Conservation (phyloP, 1,284 basidiomycete genomes). For the Cutaneotrichosporon cavernicola region DNA sequence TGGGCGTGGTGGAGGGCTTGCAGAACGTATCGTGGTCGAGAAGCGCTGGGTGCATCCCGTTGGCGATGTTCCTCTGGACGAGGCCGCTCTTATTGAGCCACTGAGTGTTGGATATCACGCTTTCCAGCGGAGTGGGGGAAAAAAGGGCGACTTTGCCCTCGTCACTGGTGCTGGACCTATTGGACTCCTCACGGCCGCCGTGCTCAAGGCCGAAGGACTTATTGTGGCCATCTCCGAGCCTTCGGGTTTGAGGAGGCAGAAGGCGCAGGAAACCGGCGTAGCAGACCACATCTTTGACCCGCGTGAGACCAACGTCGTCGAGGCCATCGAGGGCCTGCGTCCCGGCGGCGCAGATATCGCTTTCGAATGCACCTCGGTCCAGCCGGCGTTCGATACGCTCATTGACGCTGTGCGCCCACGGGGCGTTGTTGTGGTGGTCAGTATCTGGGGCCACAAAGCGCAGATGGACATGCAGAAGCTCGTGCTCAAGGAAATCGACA, state of each 20-base stretch:
- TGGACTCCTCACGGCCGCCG: slow-evolving; percentile 23
- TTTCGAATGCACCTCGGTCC: slow-evolving; percentile 25
- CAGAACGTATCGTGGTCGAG: slow-evolving; percentile 23
- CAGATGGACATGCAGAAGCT: slow-evolving; percentile 20
- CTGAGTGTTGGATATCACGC: slow-evolving; percentile 25
- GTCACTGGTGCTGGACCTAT: slow-evolving; percentile 24
- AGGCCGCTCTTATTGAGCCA: slow-evolving; percentile 27
- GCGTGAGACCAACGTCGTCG: slow-evolving; percentile 15
- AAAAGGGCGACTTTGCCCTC: slow-evolving; percentile 24
- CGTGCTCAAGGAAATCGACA: slow-evolving; percentile 26
- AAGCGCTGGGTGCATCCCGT: slow-evolving; percentile 27
- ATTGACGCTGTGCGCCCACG: slow-evolving; percentile 18
- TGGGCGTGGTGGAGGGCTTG: slow-evolving; percentile 24
- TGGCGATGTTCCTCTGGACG: slow-evolving; percentile 23
- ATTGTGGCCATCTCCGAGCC: slow-evolving; percentile 22
- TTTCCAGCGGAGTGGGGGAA: slow-evolving; percentile 17
- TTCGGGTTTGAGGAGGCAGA: slow-evolving; percentile 13
- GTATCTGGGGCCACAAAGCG: slow-evolving; percentile 21
- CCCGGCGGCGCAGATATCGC: slow-evolving; percentile 23
- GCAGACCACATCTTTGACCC: slow-evolving; percentile 22
- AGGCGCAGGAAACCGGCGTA: slow-evolving; percentile 21
- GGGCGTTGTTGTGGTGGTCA: slow-evolving; percentile 21
- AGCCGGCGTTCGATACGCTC: slow-evolving; percentile 24
- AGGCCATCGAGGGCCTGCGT: slow-evolving; percentile 6
- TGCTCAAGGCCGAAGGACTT: slow-evolving; percentile 25